These are phyloP conservation scores for Eucalyptus coolabah DNA, from an alignment of 345 rosid genomes.

Conservation along the genomic window DNA sequence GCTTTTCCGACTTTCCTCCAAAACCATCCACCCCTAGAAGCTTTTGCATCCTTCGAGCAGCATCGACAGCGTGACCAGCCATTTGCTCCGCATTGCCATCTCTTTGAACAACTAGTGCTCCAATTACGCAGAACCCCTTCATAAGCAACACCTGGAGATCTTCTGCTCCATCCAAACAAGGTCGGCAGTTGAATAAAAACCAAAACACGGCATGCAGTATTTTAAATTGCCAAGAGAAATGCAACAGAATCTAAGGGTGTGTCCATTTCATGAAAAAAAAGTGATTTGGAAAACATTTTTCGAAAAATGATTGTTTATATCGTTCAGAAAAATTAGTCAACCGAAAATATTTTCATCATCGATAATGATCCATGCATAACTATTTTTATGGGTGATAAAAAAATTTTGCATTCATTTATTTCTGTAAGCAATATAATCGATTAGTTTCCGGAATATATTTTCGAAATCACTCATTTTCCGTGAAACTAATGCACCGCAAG, in stretches of 20 bases:
- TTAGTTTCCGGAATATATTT: too few relatives aligned
- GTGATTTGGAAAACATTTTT: too few relatives aligned
- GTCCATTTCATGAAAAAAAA: accelerated
- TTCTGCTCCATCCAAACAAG: constrained; percentile 26
- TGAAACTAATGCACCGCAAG: accelerated
- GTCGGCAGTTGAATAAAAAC: background rate
- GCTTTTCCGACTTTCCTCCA: constrained; percentile 17
- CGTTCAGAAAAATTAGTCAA: too few relatives aligned
- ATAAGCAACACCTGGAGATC: constrained; percentile 49
- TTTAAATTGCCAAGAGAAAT: background rate
- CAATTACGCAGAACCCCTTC: constrained; percentile 69
- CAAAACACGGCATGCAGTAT: background rate
- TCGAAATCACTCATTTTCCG: too few relatives aligned
- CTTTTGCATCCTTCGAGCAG: constrained; percentile 42
- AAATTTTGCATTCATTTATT: too few relatives aligned
- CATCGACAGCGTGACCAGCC: constrained; percentile 39
- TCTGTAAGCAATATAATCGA: too few relatives aligned
- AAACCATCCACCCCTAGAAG: constrained; percentile 14
- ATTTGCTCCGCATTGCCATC: constrained; percentile 23
- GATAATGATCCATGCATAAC: accelerated
- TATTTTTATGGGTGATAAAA: too few relatives aligned
- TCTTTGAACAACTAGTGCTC: constrained; percentile 40
- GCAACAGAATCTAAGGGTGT: background rate
- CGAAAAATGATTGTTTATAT: too few relatives aligned
- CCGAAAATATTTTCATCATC: too few relatives aligned